Conservation (phyloP, 2,329 filamentous ascomycete species). For the Neonectria coccinea region DNA sequence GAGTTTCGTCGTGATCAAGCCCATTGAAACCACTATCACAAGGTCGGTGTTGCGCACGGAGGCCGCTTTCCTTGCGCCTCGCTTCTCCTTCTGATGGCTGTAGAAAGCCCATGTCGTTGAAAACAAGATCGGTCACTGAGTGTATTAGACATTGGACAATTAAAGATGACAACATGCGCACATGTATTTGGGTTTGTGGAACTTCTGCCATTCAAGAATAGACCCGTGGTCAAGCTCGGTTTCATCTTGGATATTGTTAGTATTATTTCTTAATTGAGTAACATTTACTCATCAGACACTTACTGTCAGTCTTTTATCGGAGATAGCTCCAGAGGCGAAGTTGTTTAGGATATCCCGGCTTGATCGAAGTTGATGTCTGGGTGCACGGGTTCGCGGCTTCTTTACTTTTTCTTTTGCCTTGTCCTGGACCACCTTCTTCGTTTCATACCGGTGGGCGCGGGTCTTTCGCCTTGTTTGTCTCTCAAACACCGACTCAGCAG, state of each 20-base stretch:
- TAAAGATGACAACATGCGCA: slow-evolving; percentile 23
- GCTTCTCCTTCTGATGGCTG: slow-evolving; percentile 6
- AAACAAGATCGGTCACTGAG: slow-evolving; percentile 62
- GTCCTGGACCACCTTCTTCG: slow-evolving; percentile 31
- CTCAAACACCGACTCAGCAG: slow-evolving; percentile 52
- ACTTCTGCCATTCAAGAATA: slow-evolving; percentile 50
- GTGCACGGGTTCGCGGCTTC: slow-evolving; percentile 23
- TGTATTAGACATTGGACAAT: slow-evolving; percentile 31
- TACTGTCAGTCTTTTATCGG: slow-evolving; percentile 52
- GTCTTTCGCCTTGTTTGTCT: slow-evolving; percentile 68
- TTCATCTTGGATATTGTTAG: slow-evolving; percentile 44
- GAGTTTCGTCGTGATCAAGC: background rate
- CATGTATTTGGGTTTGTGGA: slow-evolving; percentile 33
- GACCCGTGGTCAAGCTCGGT: slow-evolving; percentile 48
- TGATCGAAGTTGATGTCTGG: slow-evolving; percentile 49
- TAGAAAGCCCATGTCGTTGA: slow-evolving; percentile 64
- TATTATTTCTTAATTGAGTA: background rate
- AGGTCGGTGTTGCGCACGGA: slow-evolving; percentile 9
- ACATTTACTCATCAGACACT: slow-evolving; percentile 6
- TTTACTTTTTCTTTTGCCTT: slow-evolving; percentile 11
- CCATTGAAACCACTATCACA: slow-evolving; percentile 31
- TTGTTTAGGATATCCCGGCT: slow-evolving; percentile 64
- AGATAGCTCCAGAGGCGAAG: slow-evolving; percentile 67
- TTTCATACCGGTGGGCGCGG: slow-evolving; percentile 66
- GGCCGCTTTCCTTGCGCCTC: slow-evolving; percentile 32